Percentiles rank a stretch among this genome's conserved stretches.
Conservation (phyloP, 2,329 filamentous ascomycete genomes). For the Cercospora canescens region DNA sequence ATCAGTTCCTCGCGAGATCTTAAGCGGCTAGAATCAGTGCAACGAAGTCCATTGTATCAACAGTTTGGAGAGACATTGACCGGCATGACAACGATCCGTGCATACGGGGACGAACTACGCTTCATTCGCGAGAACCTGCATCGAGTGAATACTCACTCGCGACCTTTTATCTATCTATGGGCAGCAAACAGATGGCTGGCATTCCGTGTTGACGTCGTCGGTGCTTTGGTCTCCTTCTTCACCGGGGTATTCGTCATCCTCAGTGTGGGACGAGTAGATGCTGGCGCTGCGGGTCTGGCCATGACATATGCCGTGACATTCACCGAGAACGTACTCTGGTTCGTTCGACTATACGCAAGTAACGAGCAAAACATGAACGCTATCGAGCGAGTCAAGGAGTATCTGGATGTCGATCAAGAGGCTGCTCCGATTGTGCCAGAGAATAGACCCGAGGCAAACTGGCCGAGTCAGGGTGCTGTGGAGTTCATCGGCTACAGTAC, state of each 20-base stretch:
- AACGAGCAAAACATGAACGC: constrained; percentile 99
- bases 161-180: constrained; percentile 96
- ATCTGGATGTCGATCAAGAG: constrained; percentile 94
- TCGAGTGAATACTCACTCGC: constrained; percentile 85
- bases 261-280: constrained; percentile 79
- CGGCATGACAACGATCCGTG: constrained; percentile 94
- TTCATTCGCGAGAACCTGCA: constrained; percentile 90
- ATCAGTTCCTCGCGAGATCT: constrained; percentile 90
- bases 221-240: constrained; percentile 90
- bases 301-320: constrained; percentile 96
- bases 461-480: constrained; percentile 83
- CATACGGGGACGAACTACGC: constrained; percentile 89
- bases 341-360: constrained; percentile 87
- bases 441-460: constrained; percentile 73
- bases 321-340: constrained; percentile 94
- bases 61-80: constrained; percentile 95
- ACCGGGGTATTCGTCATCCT: constrained; percentile 87
- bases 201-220: constrained; percentile 85
- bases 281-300: constrained; percentile 89
- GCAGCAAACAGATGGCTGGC: constrained; percentile 95
- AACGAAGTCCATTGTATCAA: constrained; percentile 93
- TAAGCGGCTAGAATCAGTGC: constrained; percentile 90
- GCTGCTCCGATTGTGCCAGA: constrained; percentile 75
- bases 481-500: constrained; percentile 90
- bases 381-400: constrained; percentile 95